phyloP scores from a whole-genome alignment of 2,329 filamentous ascomycete species.

The Sordariomycetes sp. region DNA sequence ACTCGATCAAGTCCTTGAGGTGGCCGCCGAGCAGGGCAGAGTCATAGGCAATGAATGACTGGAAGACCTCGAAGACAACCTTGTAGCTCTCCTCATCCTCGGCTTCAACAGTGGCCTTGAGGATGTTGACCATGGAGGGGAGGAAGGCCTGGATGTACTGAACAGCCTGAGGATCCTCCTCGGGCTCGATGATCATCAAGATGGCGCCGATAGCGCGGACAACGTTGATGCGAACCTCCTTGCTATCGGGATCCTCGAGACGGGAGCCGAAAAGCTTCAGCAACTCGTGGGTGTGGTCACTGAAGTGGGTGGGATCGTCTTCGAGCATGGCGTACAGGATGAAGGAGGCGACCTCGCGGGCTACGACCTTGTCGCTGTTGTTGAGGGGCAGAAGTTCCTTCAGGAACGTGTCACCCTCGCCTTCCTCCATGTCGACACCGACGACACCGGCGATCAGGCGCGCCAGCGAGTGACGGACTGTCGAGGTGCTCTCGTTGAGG shows the following conservation, averaged over 20 bases:
- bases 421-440: conserved; percentile 62
- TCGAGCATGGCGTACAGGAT: conserved; percentile 90
- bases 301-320: conserved; percentile 75
- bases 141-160: conserved; percentile 71
- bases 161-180: conserved; percentile 69
- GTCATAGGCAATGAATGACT: conserved; percentile 86
- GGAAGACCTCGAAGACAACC: conserved; percentile 93
- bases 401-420: conserved; percentile 78
- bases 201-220: conserved; percentile 83
- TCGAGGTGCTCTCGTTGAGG: conserved; percentile 65
- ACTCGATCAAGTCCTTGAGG: conserved; percentile 81
- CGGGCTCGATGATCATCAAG: conserved; percentile 78
- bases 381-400: conserved; percentile 71
- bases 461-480: conserved; percentile 78
- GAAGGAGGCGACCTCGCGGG: conserved; percentile 86
- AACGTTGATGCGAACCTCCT: conserved; percentile 90
- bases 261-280: conserved; percentile 79
- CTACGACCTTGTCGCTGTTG: conserved; percentile 62
- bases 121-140: conserved; percentile 79
- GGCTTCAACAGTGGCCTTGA: conserved; percentile 73
- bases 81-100: conserved; percentile 81
- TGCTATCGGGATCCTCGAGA: conserved; percentile 82
- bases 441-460: conserved; percentile 84
- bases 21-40: conserved; percentile 74
- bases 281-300: conserved; percentile 69